phyloP scores from a whole-genome alignment of 306 rosid species.

The Corylus heterophylla region DNA sequence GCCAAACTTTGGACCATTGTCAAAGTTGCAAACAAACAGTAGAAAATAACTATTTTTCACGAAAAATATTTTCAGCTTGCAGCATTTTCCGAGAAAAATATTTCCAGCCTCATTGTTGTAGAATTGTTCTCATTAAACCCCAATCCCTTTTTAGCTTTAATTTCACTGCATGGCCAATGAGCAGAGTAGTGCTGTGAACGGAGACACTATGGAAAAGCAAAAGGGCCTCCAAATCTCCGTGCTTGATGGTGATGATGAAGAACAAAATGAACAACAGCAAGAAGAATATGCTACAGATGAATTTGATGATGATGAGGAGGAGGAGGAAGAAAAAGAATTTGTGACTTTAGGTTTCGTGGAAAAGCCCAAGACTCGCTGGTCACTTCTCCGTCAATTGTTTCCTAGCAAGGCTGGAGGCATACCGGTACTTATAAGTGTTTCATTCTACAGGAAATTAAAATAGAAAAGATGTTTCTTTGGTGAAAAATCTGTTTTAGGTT shows the following conservation, averaged over 20 bases:
- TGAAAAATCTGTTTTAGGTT: background rate
- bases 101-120: no score
- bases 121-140: no score
- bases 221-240: conserved; percentile 42
- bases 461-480: no score
- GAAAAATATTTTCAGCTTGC: no score
- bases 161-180: background rate
- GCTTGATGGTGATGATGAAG: conserved; percentile 38
- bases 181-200: conserved; percentile 34
- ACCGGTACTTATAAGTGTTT: conserved; percentile 45
- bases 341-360: conserved; percentile 59
- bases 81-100: no score
- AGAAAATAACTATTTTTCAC: no score
- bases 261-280: conserved; percentile 21
- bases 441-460: no score
- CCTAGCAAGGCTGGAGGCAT: conserved; percentile 93
- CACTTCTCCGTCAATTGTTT: conserved; percentile 61
- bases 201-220: conserved; percentile 39
- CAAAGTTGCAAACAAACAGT: no score
- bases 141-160: background rate
- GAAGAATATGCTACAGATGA: conserved; percentile 24
- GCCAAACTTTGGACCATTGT: no score
- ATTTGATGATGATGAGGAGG: conserved; percentile 23
- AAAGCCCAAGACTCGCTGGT: conserved; percentile 52
- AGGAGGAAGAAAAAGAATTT: conserved; percentile 48